phyloP scores from a whole-genome alignment of 148 eudicot species.

The Pouteria glomerata region DNA sequence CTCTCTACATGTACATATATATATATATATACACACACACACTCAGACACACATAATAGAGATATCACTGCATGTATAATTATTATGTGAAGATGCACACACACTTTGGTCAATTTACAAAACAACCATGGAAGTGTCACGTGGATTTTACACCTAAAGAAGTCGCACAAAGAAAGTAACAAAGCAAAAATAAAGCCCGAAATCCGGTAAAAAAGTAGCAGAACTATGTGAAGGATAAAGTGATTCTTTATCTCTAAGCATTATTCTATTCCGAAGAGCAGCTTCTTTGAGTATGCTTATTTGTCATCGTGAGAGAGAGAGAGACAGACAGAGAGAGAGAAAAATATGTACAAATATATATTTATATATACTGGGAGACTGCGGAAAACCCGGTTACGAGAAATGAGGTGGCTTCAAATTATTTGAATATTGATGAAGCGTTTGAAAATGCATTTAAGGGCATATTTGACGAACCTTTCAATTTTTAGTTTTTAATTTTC shows the following conservation, averaged over 20 bases:
- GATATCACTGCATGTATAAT: too few relatives aligned
- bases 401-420: slow-evolving; percentile 13
- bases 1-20: background rate
- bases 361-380: background rate
- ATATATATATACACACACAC: too few relatives aligned
- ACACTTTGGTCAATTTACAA: background rate
- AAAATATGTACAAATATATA: background rate
- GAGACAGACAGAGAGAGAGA: background rate
- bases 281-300: slow-evolving; percentile 13
- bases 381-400: slow-evolving; percentile 25
- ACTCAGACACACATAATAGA: too few relatives aligned
- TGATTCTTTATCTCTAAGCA: slow-evolving; percentile 6
- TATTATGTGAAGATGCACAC: too few relatives aligned
- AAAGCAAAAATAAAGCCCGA: slow-evolving; percentile 1
- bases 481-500: too few relatives aligned
- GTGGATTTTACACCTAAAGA: background rate
- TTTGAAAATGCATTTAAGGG: too few relatives aligned
- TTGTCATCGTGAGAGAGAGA: background rate
- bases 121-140: background rate
- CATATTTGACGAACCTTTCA: too few relatives aligned
- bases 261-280: slow-evolving; percentile 9
- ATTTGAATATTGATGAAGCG: slow-evolving; percentile 1
- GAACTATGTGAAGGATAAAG: slow-evolving; percentile 7
- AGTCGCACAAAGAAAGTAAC: background rate
- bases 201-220: slow-evolving; percentile 10